Base-by-base conservation (phyloP, 1,284 basidiomycete species). In the Cryptococcus sp. region DNA sequence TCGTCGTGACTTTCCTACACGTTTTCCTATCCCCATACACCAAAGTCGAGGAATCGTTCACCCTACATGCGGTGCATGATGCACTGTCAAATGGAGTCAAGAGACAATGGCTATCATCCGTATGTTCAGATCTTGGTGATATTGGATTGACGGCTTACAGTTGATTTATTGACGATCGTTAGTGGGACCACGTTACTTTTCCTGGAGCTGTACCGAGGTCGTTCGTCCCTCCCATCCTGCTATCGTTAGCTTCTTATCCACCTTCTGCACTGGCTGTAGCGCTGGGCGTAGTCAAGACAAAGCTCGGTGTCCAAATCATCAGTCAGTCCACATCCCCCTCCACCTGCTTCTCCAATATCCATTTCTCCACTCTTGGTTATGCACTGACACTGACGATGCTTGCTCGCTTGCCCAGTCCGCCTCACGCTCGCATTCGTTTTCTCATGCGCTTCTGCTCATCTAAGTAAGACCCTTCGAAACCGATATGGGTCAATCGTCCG, bases 11-110 rank as follows among this genome's bases (percentile, higher is more conserved):
- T 46, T 87, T 85, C 80, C 61, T 76, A 1, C 88, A 94, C 68
- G 87, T 93, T 54, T 64, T 89, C 5, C 77, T 91, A 5, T 84
- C 90, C 3, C 95, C 95, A 0, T 94, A 89, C 75, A 91, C 90
- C 3, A 99, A 99, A 80, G 95, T 99, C 42, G 96, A 99, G 77
- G 95, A 99, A 80, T 91, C 89, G 72, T 97, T 98, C 82, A 93
- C 89, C 62, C 83, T 98, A 5, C 95, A 99, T 73, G 94, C 92
- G 0, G 86, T 84, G 0, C 91, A 96, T 74, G 95, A 99, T 76
- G 82, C 92, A 20, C 81, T 97, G 35, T 60, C 62, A 39, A 88
- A 90, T 67, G 91, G 91, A 11, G 70, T 88, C 16, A 55, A 35
- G 17, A 54, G 54, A 11, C 35, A 25, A 3, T 45, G 22, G 42